Base-by-base conservation (phyloP, 305 asterid species). In the Lippia alba region DNA sequence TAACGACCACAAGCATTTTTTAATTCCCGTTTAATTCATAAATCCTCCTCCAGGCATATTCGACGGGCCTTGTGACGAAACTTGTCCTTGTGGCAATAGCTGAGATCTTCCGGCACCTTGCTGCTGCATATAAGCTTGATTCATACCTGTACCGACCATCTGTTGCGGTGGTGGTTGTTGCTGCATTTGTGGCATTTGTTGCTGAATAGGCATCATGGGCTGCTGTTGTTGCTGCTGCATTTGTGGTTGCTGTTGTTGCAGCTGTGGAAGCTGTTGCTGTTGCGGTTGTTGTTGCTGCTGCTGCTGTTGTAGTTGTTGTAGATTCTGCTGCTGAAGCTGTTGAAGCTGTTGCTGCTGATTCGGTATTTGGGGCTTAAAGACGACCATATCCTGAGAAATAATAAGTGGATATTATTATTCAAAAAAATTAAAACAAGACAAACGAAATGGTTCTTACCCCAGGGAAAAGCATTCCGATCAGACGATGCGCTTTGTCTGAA, bases 381-480 rank as follows among this genome's bases (percentile, higher is more conserved):
- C 96, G 54, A 90, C 96, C 96, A 87, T 90, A 77, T 90, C 92
- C 94, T 90, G 72, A 73, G 12, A 41, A 12, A 14, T 5, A 39
- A 39, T 39, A 39, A 1, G 45, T 39, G 45, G 10, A 39, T 5
- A 5, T 39, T 39, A 39, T 39, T 1, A 39, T 39, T 39, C 10
- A 4, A 39, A 39, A 39, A 39, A 39, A 9, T 39, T 39, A 39
- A 39, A 39, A 39, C 1, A 39, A 5, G 45, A 5, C 0, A 39
- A 44, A 44, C 14, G 1, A 14, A 3, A 10, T 34, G 0, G 12
- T 16, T 68, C 83, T 77, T 85, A 94, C 99, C 89, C 99, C 99
- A 9, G 99, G 99, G 75, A 94, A 94, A 79, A 94, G 96, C 99
- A 94, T 91, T 76, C 99, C 99, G 56, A 94, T 94, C 82, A 94